Evolutionary conservation across 163 green algal genomes (phyloP), one percentile per base, ranked within the genome.

Genomic region (Volvox carteri): DNA sequence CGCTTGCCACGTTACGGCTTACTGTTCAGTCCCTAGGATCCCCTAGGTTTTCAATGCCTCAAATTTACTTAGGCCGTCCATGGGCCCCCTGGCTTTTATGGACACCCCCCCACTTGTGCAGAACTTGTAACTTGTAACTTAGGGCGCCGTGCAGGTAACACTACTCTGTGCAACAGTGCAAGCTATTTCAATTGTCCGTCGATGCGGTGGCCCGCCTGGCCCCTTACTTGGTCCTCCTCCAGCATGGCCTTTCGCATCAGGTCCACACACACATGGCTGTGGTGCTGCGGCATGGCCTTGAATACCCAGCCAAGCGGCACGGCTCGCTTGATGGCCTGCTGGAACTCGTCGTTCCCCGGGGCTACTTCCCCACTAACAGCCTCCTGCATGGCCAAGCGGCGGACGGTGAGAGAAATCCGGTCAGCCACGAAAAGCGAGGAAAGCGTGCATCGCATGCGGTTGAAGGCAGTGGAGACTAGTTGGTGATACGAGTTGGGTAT

Each of bases 251-350:
- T 84, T 16, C 72, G 33, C 56, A 88, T 85, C 9, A 86, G 78
- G 9, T 86, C 42, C n/a, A 46, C 54, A 23, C 19, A 88, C 14
- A 83, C 44, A 85, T 90, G 85, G 50, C 84, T 85, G 84, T 95
- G 92, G 77, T 95, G 92, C 85, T 93, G 92, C 35, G 92, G 92
- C 62, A 94, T 91, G 78, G 79, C 92, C 86, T 95, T 95, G 87
- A 96, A 96, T 21, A 93, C 84, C 84, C 81, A 94, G 60, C 93
- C 93, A n/a, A 92, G 58, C 28, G 93, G 93, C 67, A 93, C 91
- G 33, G 86, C 90, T 25, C 91, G 90, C 89, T 93, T 93, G 48
- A 96, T 93, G 67, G 88, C 91, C 72, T 93, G 81, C 78, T 95
- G 92, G 70, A 96, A 96, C 80, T 95, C 93, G 44, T 94, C 89